These are phyloP conservation scores for Scedosporium boydii DNA, from an alignment of 2,329 filamentous ascomycete species.

Conservation along the genomic window DNA sequence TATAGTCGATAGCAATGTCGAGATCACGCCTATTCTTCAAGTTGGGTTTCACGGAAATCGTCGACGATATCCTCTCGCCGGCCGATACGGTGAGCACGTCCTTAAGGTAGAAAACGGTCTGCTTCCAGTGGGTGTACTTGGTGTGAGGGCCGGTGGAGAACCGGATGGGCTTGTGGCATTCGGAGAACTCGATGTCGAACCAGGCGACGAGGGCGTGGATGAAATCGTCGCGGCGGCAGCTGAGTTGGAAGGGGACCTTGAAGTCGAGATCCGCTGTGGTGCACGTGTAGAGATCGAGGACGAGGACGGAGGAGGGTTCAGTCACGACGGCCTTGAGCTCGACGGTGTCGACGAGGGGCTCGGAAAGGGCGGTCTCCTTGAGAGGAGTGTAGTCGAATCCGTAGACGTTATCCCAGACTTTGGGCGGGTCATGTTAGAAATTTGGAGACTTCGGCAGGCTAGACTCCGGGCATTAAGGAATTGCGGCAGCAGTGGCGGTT, in stretches of 20 bases:
- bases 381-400: conserved; percentile 94
- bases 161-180: conserved; percentile 94
- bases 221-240: conserved; percentile 80
- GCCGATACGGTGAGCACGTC: conserved; percentile 88
- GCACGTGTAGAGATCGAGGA: conserved; percentile 89
- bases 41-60: conserved; percentile 77
- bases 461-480: neutral
- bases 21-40: conserved; percentile 90
- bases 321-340: conserved; percentile 96
- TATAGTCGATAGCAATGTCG: conserved; percentile 81
- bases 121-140: conserved; percentile 99
- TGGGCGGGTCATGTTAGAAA: neutral
- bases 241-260: conserved; percentile 65
- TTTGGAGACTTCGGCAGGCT: neutral
- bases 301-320: conserved; percentile 75
- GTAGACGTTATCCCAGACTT: conserved; percentile 99
- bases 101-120: conserved; percentile 95
- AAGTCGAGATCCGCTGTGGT: conserved; percentile 77
- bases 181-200: conserved; percentile 98
- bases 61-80: conserved; percentile 68
- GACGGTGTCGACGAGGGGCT: conserved; percentile 95
- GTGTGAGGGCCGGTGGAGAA: conserved; percentile 97
- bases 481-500: neutral
- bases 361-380: conserved; percentile 85
- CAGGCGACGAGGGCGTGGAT: conserved; percentile 93